phyloP scores from a whole-genome alignment of 768 basidiomycete species.

The Tulasnella sp. region DNA sequence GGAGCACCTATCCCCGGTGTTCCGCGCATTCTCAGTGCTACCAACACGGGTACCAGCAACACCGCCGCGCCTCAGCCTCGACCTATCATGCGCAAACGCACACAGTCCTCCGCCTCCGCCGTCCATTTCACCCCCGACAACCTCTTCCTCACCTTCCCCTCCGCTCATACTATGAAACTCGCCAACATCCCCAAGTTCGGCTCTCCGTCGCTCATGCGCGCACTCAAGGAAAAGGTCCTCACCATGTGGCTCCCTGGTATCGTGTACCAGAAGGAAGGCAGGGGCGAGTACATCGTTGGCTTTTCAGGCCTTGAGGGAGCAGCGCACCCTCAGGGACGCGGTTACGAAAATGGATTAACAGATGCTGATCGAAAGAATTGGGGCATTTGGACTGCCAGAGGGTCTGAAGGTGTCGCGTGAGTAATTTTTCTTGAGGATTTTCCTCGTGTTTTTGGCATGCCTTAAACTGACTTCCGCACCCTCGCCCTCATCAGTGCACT shows the following conservation, averaged over 20 bases:
- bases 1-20: slow-evolving; percentile 22
- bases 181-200: slow-evolving; percentile 27
- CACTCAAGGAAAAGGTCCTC: slow-evolving; percentile 26
- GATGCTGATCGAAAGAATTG: slow-evolving; percentile 27
- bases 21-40: slow-evolving; percentile 25
- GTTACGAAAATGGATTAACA: slow-evolving; percentile 22
- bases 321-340: slow-evolving; percentile 4
- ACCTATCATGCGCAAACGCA: slow-evolving; percentile 26
- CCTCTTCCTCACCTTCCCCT: slow-evolving; percentile 26
- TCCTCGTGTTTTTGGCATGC: slow-evolving; percentile 10
- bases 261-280: slow-evolving; percentile 28
- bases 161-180: slow-evolving; percentile 25
- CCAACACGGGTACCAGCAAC: slow-evolving; percentile 17
- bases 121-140: slow-evolving; percentile 29
- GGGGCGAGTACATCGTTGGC: slow-evolving; percentile 26
- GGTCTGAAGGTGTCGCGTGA: slow-evolving; percentile 28
- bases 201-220: slow-evolving; percentile 19
- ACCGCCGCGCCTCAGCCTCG: slow-evolving; percentile 1
- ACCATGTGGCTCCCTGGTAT: slow-evolving; percentile 29
- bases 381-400: slow-evolving; percentile 29
- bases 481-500: slow-evolving; percentile 18
- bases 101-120: slow-evolving; percentile 9
- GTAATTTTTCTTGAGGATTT: not conserved
- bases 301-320: slow-evolving; percentile 26
- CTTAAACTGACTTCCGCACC: not conserved